These are phyloP conservation scores for Hypoxylon subgilvum DNA, from an alignment of 495 filamentous ascomycete species.

Conservation along the genomic window DNA sequence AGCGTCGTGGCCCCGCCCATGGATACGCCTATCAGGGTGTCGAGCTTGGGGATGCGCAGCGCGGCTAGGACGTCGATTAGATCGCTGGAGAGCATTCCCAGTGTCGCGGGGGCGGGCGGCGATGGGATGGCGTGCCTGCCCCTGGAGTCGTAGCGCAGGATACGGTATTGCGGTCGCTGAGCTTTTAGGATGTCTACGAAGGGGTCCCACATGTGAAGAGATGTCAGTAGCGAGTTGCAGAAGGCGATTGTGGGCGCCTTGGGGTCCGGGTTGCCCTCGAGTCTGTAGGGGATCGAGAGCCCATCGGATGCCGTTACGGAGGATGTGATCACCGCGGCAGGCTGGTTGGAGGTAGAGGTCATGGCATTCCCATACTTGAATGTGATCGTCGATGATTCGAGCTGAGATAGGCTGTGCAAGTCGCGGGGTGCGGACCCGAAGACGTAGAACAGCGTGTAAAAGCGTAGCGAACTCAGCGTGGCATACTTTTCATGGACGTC, in stretches of 20 bases:
- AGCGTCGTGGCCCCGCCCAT: conserved; percentile 79
- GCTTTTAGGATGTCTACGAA: conserved; percentile 66
- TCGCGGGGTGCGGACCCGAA: conserved; percentile 78
- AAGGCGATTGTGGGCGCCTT: conserved; percentile 72
- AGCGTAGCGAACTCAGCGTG: conserved; percentile 58
- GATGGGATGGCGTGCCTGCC: conserved; percentile 62
- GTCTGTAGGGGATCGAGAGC: conserved; percentile 68
- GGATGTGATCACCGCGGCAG: conserved; percentile 63
- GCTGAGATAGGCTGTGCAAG: conserved; percentile 52
- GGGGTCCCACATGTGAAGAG: conserved; percentile 76
- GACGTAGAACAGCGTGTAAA: conserved; percentile 76
- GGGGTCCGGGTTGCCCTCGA: conserved; percentile 73
- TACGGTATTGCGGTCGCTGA: conserved; percentile 66
- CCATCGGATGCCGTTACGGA: conserved; percentile 71
- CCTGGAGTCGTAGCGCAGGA: conserved; percentile 74
- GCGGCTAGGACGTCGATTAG: conserved; percentile 63
- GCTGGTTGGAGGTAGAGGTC: conserved; percentile 52
- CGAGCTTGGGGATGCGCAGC: conserved; percentile 65
- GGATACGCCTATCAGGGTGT: conserved; percentile 71
- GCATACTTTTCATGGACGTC: conserved; percentile 64
- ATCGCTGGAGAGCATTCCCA: conserved; percentile 72
- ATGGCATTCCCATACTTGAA: conserved; percentile 62
- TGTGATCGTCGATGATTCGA: conserved; percentile 45
- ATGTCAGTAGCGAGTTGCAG: conserved; percentile 75
- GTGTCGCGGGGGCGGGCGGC: conserved; percentile 50